Base-by-base conservation (phyloP, 108 stramenopile species). In the Fistulifera solaris region DNA sequence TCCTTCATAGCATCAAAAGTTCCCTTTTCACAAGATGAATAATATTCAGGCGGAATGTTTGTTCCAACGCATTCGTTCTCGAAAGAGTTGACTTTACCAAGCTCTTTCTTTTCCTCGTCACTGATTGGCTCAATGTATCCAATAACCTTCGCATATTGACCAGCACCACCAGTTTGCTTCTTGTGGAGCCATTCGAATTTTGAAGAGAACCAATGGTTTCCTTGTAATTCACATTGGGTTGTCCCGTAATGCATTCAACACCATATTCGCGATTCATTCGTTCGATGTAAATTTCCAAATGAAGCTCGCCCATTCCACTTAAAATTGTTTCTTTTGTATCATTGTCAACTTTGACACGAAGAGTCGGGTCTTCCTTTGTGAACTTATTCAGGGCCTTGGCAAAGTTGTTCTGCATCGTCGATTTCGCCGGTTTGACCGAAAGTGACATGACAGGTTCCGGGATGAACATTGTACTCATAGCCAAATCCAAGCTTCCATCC, bases 301-400 rank as follows among this genome's bases (percentile, higher is more conserved):
- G 99, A 6, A 99, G 80, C 68, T 99, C 99, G 35, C 99, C 99
- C 99, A 99, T 99, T n/a, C 99, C 99, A 67, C 87, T 89, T 17
- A 98, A 62, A 58, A 99, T 89, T 17, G 97, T 97, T 70, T 99
- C 95, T 56, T 94, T 94, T 22, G 95, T 96, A 50, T 97, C 88
- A 7, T 54, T 50, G 67, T 99, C 97, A 15, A 94, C 79, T 66
- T 71, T 69, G 3, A 98, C 89, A 23, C 95, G 80, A 11, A 99
- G 73, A 5, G 99, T 99, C 1, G 99, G 99, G 72, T 99, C 99
- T 68, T 99, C 99, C 62, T 93, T 91, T n/a, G 95, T 84, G 62
- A 98, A 99, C 48, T 94, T 93, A 38, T 65, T 71, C 40, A 99
- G 65, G 11, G 97, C 97, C 76, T 98, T 96, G 52, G 83, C 88